Conservation (phyloP, 441 rosid species). For the Bocquillonia castaneifolia region DNA sequence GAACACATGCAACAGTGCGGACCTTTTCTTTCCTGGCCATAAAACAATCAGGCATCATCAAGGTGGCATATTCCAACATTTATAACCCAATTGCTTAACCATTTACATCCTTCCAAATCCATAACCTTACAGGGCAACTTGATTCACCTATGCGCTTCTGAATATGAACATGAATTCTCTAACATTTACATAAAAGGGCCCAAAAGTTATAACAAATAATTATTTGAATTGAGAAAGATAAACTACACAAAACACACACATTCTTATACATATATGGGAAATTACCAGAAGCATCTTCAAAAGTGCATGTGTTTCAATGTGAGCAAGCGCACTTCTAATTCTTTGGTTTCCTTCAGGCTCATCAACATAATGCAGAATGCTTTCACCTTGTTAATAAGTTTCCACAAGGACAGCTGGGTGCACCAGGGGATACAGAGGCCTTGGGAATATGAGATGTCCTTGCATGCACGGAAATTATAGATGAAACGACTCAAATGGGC, state of each 20-base stretch:
- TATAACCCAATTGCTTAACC: neutral
- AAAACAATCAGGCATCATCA: neutral
- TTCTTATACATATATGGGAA: neutral
- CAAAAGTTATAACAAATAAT: neutral
- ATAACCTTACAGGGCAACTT: neutral
- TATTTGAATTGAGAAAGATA: neutral
- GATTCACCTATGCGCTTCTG: neutral
- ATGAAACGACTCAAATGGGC: constrained; percentile 91
- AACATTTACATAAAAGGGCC: neutral
- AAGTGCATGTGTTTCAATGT: constrained; percentile 94
- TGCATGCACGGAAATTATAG: constrained; percentile 87
- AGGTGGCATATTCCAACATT: neutral
- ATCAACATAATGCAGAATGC: constrained; percentile 74
- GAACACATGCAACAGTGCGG: neutral
- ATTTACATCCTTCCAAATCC: neutral
- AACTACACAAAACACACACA: too few species aligned
- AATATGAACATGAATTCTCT: neutral
- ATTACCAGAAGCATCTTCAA: constrained; percentile 97
- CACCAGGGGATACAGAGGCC: constrained; percentile 92
- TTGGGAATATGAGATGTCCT: constrained; percentile 95
- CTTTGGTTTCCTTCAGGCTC: constrained; percentile 62
- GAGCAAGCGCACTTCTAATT: constrained; percentile 83
- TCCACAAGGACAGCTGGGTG: constrained; percentile 98
- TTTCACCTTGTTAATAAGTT: constrained; percentile 90
- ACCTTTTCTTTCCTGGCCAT: neutral